Evolutionary conservation across 768 basidiomycete genomes (phyloP).

Genomic region (Tephrocybe rancida): DNA sequence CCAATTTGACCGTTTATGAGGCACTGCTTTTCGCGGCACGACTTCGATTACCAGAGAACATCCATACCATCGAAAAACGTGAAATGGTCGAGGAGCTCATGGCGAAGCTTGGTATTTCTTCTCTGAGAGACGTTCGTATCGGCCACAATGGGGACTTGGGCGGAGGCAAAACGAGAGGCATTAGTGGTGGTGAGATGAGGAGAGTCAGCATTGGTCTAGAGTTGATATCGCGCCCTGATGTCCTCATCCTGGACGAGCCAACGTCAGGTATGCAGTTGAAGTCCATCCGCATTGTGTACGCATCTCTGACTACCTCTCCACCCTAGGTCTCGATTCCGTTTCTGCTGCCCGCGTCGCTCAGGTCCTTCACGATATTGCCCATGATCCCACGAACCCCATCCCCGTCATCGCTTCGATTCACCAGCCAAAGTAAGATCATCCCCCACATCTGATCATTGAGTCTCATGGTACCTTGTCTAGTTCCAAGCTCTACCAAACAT

Average conservation of each 20-base stretch:
- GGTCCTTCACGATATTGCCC: constrained; percentile 76
- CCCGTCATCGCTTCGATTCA: constrained; percentile 88
- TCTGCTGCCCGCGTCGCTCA: constrained; percentile 81
- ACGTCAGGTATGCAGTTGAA: constrained; percentile 50
- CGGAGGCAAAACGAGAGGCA: constrained; percentile 74
- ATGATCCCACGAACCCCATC: constrained; percentile 66
- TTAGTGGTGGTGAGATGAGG: constrained; percentile 91
- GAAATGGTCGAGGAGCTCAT: constrained; percentile 72
- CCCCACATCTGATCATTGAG: constrained; percentile 2
- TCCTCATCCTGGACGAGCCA: constrained; percentile 89
- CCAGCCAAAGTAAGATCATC: constrained; percentile 66
- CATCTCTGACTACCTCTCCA: background rate
- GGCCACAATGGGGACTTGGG: constrained; percentile 55
- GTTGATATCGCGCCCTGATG: constrained; percentile 81
- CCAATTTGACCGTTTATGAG: constrained; percentile 80
- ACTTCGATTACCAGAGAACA: constrained; percentile 77
- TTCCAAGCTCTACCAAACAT: constrained; percentile 83
- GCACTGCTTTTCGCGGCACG: constrained; percentile 85
- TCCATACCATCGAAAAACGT: constrained; percentile 62
- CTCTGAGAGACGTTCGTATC: constrained; percentile 72
- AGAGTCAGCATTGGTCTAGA: constrained; percentile 91
- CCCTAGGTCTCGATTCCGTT: constrained; percentile 78
- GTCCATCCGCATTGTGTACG: background rate
- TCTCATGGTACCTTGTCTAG: constrained; percentile 31
- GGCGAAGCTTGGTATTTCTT: constrained; percentile 74